Evolutionary conservation across 1,284 basidiomycete genomes (phyloP).

Genomic region (Cutaneotrichosporon spelunceum): DNA sequence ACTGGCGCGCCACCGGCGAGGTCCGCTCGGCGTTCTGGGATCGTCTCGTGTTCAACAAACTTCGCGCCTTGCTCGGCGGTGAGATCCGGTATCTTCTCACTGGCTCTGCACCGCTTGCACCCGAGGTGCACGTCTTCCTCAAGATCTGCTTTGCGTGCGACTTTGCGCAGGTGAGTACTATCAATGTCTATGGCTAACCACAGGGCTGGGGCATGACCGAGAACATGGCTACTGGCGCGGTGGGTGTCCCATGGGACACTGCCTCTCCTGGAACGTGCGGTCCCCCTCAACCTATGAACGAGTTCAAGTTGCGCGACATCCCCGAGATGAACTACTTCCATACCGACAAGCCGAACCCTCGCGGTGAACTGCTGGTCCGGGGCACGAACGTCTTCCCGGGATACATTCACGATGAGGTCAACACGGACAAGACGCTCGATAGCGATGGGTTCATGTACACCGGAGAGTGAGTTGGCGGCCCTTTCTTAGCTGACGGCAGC

Average conservation of each 20-base stretch:
- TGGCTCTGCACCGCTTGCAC: conserved; percentile 49
- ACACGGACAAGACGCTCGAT: conserved; percentile 59
- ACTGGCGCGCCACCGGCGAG: conserved; percentile 67
- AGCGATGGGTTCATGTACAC: conserved; percentile 90
- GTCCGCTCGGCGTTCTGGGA: conserved; percentile 83
- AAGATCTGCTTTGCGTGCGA: conserved; percentile 50
- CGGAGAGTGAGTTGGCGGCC: no score
- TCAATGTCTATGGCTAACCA: no score
- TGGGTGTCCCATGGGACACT: conserved; percentile 57
- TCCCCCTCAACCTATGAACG: conserved; percentile 66
- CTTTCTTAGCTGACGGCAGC: no score
- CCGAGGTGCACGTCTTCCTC: conserved; percentile 48
- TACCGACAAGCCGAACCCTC: conserved; percentile 83
- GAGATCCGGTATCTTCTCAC: conserved; percentile 42
- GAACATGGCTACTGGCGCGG: conserved; percentile 41
- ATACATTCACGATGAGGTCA: conserved; percentile 58
- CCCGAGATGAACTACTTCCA: conserved; percentile 82
- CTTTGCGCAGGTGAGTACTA: no score
- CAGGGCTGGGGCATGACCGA: conserved; percentile 39
- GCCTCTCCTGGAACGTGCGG: conserved; percentile 73
- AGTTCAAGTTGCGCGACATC: conserved; percentile 84
- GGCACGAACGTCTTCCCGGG: conserved; percentile 65
- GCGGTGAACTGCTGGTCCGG: conserved; percentile 80
- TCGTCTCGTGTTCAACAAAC: conserved; percentile 69
- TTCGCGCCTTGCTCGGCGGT: conserved; percentile 48